phyloP scores from a whole-genome alignment of 2,329 filamentous ascomycete species.

The Paracoccidioides brasiliensis region DNA sequence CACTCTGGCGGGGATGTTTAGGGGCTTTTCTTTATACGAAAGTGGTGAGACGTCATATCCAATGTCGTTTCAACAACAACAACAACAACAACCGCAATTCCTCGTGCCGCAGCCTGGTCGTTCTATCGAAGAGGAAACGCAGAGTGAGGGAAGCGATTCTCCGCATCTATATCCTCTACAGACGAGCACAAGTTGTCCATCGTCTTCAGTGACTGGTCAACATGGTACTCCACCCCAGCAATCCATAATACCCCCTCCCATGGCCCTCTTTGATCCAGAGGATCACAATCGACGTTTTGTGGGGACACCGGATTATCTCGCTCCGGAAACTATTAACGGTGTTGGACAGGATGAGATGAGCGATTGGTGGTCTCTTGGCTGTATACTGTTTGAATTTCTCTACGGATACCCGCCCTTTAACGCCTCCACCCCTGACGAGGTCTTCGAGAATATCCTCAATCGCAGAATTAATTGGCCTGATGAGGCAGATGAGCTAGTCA shows the following conservation, averaged over 20 bases:
- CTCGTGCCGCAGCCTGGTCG: slow-evolving; percentile 13
- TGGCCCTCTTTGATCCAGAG: slow-evolving; percentile 89
- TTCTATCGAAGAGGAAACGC: slow-evolving; percentile 56
- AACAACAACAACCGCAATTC: slow-evolving; percentile 11
- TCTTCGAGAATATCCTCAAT: slow-evolving; percentile 91
- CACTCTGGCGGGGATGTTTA: slow-evolving; percentile 67
- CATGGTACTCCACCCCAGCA: slow-evolving; percentile 40
- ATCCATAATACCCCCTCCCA: slow-evolving; percentile 77
- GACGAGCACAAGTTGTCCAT: slow-evolving; percentile 39
- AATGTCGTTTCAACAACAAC: slow-evolving; percentile 13
- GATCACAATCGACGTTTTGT: slow-evolving; percentile 90
- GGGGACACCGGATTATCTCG: slow-evolving; percentile 91
- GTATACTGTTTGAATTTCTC: slow-evolving; percentile 92
- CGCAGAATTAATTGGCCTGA: slow-evolving; percentile 89
- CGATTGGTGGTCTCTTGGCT: slow-evolving; percentile 99
- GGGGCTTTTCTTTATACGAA: slow-evolving; percentile 62
- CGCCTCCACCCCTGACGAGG: slow-evolving; percentile 74
- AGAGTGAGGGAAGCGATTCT: slow-evolving; percentile 58
- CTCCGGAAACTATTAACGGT: slow-evolving; percentile 91
- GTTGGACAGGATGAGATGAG: slow-evolving; percentile 94
- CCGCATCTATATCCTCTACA: slow-evolving; percentile 63
- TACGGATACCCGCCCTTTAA: slow-evolving; percentile 93
- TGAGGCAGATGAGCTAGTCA: slow-evolving; percentile 64
- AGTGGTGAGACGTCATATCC: slow-evolving; percentile 33
- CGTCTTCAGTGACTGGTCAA: slow-evolving; percentile 18